phyloP scores from a whole-genome alignment of 306 rosid genomes.

The Vigna radiata region DNA sequence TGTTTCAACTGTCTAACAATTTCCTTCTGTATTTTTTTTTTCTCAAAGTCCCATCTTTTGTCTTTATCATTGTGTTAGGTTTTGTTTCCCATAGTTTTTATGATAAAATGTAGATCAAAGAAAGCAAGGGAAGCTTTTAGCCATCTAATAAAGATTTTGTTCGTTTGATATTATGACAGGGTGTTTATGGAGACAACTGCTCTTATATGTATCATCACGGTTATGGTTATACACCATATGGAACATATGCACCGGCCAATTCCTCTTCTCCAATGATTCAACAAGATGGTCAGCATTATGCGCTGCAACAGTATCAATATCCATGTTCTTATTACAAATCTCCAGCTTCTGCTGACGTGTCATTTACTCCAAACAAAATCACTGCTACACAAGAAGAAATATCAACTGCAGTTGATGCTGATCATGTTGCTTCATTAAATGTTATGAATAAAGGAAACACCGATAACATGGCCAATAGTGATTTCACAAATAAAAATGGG shows the following conservation, averaged over 20 bases:
- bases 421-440: conserved; percentile 39
- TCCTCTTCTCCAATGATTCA: conserved; percentile 52
- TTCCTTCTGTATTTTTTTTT: neutral
- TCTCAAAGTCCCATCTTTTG: neutral
- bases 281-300: conserved; percentile 53
- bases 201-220: conserved; percentile 56
- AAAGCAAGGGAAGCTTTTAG: neutral
- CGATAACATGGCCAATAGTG: conserved; percentile 32
- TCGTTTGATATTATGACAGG: conserved; percentile 42
- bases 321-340: conserved; percentile 55
- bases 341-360: conserved; percentile 42
- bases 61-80: neutral
- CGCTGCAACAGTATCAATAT: conserved; percentile 61
- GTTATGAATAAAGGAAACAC: conserved; percentile 43
- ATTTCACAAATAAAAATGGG: conserved; percentile 42
- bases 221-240: conserved; percentile 58
- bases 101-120: neutral
- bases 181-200: conserved; percentile 56
- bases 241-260: conserved; percentile 43
- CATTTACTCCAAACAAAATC: conserved; percentile 44
- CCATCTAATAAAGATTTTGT: neutral
- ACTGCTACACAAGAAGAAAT: conserved; percentile 46
- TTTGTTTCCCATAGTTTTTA: conserved; percentile 6
- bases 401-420: conserved; percentile 38
- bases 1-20: neutral